Conservation (phyloP, 2,329 filamentous ascomycete genomes). For the Phoma sp. region DNA sequence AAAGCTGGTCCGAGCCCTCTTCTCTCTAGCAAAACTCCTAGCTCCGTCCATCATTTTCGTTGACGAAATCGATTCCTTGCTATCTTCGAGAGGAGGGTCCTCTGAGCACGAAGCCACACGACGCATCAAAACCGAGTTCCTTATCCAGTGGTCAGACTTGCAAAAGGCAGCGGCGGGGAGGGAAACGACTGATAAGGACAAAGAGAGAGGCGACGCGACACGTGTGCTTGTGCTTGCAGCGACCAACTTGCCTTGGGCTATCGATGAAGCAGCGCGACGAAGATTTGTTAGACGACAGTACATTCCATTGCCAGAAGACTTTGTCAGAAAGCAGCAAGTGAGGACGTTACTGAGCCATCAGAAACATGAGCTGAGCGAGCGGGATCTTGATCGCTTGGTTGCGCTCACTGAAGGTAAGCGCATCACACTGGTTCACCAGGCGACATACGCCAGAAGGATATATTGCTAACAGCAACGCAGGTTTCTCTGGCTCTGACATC, state of each 20-base stretch:
- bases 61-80: conserved; percentile 93
- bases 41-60: conserved; percentile 98
- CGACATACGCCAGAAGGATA: not conserved
- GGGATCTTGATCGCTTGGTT: conserved; percentile 79
- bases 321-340: conserved; percentile 81
- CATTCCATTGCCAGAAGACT: conserved; percentile 87
- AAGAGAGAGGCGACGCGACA: conserved; percentile 79
- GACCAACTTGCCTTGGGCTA: conserved; percentile 96
- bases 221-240: conserved; percentile 92
- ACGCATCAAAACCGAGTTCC: conserved; percentile 95
- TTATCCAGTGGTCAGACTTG: conserved; percentile 96
- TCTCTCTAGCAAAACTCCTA: conserved; percentile 84
- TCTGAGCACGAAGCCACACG: conserved; percentile 92
- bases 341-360: conserved; percentile 83
- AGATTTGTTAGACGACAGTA: conserved; percentile 94
- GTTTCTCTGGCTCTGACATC: conserved; percentile 97
- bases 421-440: not conserved
- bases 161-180: conserved; percentile 89
- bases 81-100: conserved; percentile 82
- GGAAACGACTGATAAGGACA: conserved; percentile 71
- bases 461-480: conserved; percentile 55
- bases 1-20: conserved; percentile 92
- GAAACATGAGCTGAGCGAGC: conserved; percentile 77
- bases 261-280: conserved; percentile 91
- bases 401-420: conserved; percentile 78